Conservation (phyloP, 2,329 filamentous ascomycete species). For the Pseudogymnoascus sp. region DNA sequence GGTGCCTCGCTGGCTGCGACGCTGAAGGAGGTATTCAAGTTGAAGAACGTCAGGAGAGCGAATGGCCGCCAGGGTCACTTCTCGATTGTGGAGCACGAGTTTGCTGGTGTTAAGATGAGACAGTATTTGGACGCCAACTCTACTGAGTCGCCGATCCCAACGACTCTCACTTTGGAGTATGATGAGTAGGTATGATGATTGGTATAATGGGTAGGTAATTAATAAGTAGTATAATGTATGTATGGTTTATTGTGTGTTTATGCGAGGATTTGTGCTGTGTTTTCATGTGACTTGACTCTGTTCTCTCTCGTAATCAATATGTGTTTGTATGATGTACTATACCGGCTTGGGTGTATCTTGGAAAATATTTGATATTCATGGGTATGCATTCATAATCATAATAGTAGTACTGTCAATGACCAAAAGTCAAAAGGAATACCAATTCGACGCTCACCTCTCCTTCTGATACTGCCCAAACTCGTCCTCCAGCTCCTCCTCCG, state of each 20-base stretch:
- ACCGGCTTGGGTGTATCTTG: too few species aligned
- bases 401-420: not conserved
- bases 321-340: too few species aligned
- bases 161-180: conserved; percentile 35
- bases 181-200: conserved; percentile 34
- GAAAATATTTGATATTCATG: not conserved
- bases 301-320: not conserved
- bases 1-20: conserved; percentile 33
- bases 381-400: not conserved
- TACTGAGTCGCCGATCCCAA: conserved; percentile 38
- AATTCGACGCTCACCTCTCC: not conserved
- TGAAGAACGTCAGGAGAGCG: conserved; percentile 35
- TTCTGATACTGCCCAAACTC: conserved; percentile 21
- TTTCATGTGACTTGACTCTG: not conserved
- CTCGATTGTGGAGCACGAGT: conserved; percentile 34
- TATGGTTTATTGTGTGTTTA: not conserved
- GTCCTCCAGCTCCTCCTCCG: conserved; percentile 24
- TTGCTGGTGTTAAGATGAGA: conserved; percentile 40
- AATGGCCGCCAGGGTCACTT: conserved; percentile 33
- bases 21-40: conserved; percentile 36
- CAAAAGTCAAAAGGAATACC: not conserved
- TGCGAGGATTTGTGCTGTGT: not conserved
- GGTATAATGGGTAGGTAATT: conserved; percentile 30
- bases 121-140: conserved; percentile 41
- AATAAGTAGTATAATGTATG: conserved; percentile 9